Conservation (phyloP, 2,329 filamentous ascomycete genomes). For the Colletotrichum sansevieriae region DNA sequence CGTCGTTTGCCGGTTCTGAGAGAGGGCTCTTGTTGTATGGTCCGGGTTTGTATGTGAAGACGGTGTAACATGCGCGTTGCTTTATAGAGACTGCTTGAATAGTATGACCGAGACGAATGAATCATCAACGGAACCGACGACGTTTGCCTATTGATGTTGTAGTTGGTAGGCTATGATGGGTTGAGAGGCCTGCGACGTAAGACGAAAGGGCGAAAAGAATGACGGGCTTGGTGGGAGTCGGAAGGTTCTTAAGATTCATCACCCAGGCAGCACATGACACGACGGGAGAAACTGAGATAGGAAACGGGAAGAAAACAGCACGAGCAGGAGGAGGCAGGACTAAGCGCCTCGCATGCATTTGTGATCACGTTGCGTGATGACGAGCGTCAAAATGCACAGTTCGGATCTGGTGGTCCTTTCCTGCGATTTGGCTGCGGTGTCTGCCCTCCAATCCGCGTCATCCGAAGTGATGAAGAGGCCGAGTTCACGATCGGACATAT, state of each 20-base stretch:
- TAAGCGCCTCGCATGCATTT: conserved; percentile 31
- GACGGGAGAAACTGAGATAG: neutral
- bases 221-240: conserved; percentile 13
- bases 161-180: conserved; percentile 8
- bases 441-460: too few relatives aligned
- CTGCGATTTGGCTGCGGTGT: too few relatives aligned
- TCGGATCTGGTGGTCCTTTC: too few relatives aligned
- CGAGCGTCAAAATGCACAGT: conserved; percentile 12
- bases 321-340: neutral
- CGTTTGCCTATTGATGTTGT: conserved; percentile 6
- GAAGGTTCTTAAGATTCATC: conserved; percentile 2
- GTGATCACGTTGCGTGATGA: conserved; percentile 35
- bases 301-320: neutral
- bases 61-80: conserved; percentile 6
- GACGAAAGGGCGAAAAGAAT: neutral
- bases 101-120: neutral
- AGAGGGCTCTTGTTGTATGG: neutral
- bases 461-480: too few relatives aligned
- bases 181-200: conserved; percentile 12
- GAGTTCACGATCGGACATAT: neutral
- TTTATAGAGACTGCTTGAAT: conserved; percentile 11
- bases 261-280: neutral
- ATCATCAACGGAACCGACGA: neutral
- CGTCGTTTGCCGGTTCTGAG: neutral
- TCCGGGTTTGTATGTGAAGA: neutral